phyloP scores from a whole-genome alignment of 2,329 filamentous ascomycete species.

The Colletotrichum eleusines region DNA sequence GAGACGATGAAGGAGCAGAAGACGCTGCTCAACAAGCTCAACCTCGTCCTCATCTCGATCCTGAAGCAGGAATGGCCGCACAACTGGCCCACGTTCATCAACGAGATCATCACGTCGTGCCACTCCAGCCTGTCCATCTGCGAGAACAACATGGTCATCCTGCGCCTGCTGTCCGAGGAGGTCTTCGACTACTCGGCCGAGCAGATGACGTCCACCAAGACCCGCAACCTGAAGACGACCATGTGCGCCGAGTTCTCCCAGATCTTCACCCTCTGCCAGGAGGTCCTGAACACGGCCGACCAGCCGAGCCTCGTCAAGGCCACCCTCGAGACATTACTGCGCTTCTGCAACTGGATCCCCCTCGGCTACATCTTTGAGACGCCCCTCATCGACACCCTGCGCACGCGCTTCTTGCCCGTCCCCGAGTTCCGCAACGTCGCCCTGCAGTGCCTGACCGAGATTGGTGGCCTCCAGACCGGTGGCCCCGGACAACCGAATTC shows the following conservation, averaged over 20 bases:
- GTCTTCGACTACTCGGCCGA: slow-evolving; percentile 99
- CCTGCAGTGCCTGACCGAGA: slow-evolving; percentile 96
- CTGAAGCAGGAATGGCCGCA: slow-evolving; percentile 99
- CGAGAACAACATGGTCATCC: slow-evolving; percentile 99
- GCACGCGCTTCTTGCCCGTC: slow-evolving; percentile 90
- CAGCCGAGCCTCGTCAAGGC: slow-evolving; percentile 92
- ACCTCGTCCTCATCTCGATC: slow-evolving; percentile 95
- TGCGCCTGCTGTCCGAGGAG: slow-evolving; percentile 94
- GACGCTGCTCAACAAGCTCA: slow-evolving; percentile 96
- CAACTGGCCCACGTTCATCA: slow-evolving; percentile 99
- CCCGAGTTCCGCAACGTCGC: slow-evolving; percentile 98
- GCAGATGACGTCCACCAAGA: slow-evolving; percentile 99
- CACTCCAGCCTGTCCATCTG: slow-evolving; percentile 96
- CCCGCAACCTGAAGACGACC: slow-evolving; percentile 94
- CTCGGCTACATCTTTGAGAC: slow-evolving; percentile 99
- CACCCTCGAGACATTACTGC: slow-evolving; percentile 94
- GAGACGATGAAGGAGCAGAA: slow-evolving; percentile 87
- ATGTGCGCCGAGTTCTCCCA: slow-evolving; percentile 99
- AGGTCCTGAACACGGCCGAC: slow-evolving; percentile 91
- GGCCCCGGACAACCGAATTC: slow-evolving; percentile 73
- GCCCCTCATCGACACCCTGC: slow-evolving; percentile 91
- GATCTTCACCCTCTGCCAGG: slow-evolving; percentile 97
- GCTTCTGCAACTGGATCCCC: slow-evolving; percentile 99
- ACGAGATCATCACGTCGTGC: slow-evolving; percentile 97
- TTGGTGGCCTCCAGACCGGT: slow-evolving; percentile 91